Conservation (phyloP, 129 eudicot species). For the Tagetes patula region DNA sequence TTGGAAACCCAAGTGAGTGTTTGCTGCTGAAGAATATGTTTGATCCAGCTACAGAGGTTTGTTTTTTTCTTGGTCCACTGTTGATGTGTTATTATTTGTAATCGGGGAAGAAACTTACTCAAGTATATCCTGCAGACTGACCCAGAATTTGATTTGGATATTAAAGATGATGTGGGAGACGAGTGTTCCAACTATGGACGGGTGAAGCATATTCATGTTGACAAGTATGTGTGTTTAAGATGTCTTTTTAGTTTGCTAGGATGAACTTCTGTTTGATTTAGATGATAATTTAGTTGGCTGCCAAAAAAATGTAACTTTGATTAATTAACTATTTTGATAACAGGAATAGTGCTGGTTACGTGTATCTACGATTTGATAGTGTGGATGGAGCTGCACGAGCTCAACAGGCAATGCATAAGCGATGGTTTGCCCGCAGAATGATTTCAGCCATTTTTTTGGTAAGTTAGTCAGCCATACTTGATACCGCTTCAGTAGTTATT, state of each 20-base stretch:
- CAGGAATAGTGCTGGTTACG: conserved; percentile 94
- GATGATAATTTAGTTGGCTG: not conserved
- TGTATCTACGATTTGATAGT: conserved; percentile 75
- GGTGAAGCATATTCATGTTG: conserved; percentile 81
- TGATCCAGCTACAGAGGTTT: conserved; percentile 87
- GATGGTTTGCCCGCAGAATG: conserved; percentile 95
- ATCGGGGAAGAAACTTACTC: not conserved
- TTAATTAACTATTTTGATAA: not conserved
- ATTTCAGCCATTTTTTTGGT: conserved; percentile 95
- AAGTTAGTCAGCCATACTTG: not conserved
- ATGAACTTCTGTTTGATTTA: not conserved
- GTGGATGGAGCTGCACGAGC: conserved; percentile 83
- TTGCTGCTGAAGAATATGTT: conserved; percentile 88
- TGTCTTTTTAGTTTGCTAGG: not conserved
- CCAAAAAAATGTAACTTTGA: not conserved
- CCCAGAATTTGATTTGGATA: conserved; percentile 90
- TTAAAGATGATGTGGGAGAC: conserved; percentile 81
- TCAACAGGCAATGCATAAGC: conserved; percentile 87
- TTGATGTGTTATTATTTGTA: not conserved
- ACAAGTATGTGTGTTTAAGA: conserved; percentile 56
- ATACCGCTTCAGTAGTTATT: no score
- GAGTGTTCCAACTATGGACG: conserved; percentile 91
- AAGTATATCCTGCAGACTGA: conserved; percentile 57
- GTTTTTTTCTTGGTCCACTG: conserved; percentile 2
- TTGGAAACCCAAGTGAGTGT: conserved; percentile 94